Evolutionary conservation across 2,329 filamentous ascomycete species (phyloP), one percentile per base, ranked within the genome.

Genomic region (Neofusicoccum sp.): DNA sequence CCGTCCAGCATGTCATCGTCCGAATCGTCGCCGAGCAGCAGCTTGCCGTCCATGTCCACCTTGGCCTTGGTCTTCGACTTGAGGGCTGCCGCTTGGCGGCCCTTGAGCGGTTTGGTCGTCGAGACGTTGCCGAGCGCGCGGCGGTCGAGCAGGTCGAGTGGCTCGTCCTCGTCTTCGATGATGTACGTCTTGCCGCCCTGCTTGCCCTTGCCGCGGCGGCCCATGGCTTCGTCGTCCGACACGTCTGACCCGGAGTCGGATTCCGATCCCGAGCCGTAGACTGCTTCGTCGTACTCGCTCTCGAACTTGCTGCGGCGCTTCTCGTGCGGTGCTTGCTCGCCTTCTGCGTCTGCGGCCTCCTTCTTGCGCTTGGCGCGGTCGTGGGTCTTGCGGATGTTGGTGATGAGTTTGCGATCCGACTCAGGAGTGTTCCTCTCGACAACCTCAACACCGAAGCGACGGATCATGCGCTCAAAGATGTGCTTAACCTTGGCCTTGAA

Each of bases 401-500:
- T 84, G 41, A 99, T 89, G 60, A 99, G 81, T 76, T 98, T 99
- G 67, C 87, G 87, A 76, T 97, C 93, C 24, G 86, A 85, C 69
- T 96, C 90, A 3, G 93, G 93, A 62, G 90, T 93, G 73, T 90
- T 82, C 65, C 85, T 85, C 76, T 95, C 90, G 11, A 99, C 85
- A 31, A 86, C 76, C 2, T 93, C 89, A 47, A 89, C 89, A 49
- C 95, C 93, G 71, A 97, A 98, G 61, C 93, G 87, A 49, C 93
- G 86, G 24, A 98, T 89, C 84, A 97, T 91, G 57, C 95, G 87
- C 78, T 99, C 95, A 14, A 99, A 80, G 65, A 99, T 98, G 71
- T 97, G 93, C 85, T 97, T 98, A 67, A 99, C 93, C 80, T 98
- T 99, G 53, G 90, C 88, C 70, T 93, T 91, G 79, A 99, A 95